phyloP scores from a whole-genome alignment of 768 basidiomycete genomes.

The Porphyrellus cyaneotinctus region DNA sequence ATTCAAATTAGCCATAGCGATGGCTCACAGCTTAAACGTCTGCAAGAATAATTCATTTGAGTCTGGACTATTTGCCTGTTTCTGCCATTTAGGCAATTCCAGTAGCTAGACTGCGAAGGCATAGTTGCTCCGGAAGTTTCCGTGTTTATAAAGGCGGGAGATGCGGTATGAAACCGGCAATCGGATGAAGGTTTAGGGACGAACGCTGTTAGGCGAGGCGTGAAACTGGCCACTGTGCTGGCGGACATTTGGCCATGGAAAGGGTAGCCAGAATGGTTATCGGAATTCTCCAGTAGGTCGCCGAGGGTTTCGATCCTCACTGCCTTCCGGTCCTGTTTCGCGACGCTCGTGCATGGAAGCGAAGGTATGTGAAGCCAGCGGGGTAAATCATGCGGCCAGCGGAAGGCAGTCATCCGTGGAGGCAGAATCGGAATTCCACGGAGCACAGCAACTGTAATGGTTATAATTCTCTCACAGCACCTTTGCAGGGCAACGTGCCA shows the following conservation, averaged over 20 bases:
- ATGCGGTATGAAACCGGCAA: neutral
- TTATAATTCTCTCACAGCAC: neutral
- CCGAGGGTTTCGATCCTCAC: constrained; percentile 18
- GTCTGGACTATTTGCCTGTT: neutral
- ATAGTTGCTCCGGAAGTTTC: neutral
- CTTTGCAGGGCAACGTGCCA: neutral
- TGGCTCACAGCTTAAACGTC: neutral
- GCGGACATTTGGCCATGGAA: constrained; percentile 2
- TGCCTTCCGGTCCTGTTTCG: constrained; percentile 21
- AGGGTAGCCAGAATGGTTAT: neutral
- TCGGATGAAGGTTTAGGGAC: constrained; percentile 7
- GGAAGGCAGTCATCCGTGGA: constrained; percentile 4
- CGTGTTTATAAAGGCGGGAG: neutral
- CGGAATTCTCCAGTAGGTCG: constrained; percentile 5
- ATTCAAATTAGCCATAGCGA: neutral
- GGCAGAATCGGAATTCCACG: constrained; percentile 25
- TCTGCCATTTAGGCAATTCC: neutral
- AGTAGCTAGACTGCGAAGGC: neutral
- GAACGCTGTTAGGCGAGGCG: constrained; percentile 9
- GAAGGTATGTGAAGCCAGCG: constrained; percentile 14
- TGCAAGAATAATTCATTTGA: neutral
- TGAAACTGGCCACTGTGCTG: constrained; percentile 11
- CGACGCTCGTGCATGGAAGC: constrained; percentile 17
- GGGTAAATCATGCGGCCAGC: constrained; percentile 13
- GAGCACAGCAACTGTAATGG: too few species aligned